Percentiles rank a stretch among this genome's conserved stretches.
Conservation (phyloP, 2,329 filamentous ascomycete species). For the Exophiala calicioides region DNA sequence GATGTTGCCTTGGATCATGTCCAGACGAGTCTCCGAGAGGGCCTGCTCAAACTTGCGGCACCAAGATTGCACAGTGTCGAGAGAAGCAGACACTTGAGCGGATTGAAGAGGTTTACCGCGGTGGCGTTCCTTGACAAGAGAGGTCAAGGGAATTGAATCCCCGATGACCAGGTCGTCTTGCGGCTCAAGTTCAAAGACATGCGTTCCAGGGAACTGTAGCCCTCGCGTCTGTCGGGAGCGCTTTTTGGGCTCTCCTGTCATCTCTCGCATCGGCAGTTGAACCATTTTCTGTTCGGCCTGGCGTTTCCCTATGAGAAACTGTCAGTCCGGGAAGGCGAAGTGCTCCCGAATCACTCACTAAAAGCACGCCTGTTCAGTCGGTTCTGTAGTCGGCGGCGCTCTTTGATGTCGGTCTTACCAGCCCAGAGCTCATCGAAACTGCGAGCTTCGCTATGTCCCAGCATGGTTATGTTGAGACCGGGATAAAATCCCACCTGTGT, state of each 20-base stretch:
- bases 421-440: slow-evolving; percentile 33
- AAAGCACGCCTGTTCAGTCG: slow-evolving; percentile 34
- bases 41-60: slow-evolving; percentile 13
- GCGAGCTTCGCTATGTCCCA: slow-evolving; percentile 12
- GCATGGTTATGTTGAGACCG: slow-evolving; percentile 6
- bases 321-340: not conserved
- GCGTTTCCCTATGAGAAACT: slow-evolving; percentile 10
- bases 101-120: not conserved
- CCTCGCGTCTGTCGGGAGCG: not conserved
- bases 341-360: slow-evolving; percentile 16
- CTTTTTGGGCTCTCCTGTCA: not conserved
- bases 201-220: slow-evolving; percentile 4
- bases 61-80: slow-evolving; percentile 8
- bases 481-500: not conserved
- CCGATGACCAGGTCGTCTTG: not conserved
- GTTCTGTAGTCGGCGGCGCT: slow-evolving; percentile 34
- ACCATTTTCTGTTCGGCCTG: slow-evolving; percentile 12
- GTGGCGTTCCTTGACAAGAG: slow-evolving; percentile 4
- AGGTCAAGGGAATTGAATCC: slow-evolving; percentile 3
- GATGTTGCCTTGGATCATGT: not conserved
- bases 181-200: slow-evolving; percentile 6
- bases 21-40: not conserved
- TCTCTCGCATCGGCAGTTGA: not conserved
- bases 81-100: not conserved
- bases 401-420: slow-evolving; percentile 29